These are phyloP conservation scores for Aspergillus sp. DNA, from an alignment of 2,329 filamentous ascomycete species.

Conservation along the genomic window DNA sequence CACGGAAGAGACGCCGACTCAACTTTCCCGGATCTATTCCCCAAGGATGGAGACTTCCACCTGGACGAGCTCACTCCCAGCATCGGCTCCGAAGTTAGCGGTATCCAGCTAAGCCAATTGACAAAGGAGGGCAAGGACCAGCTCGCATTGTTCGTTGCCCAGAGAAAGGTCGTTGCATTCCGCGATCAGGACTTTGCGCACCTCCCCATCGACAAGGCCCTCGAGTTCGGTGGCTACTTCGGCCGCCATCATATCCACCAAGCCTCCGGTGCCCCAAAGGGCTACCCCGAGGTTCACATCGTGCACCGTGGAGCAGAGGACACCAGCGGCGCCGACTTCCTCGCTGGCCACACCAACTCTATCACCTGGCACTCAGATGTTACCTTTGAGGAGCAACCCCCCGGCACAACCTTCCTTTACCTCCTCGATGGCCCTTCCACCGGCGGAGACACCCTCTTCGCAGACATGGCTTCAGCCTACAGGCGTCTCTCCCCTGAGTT, in stretches of 20 bases:
- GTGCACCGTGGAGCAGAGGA: constrained; percentile 72
- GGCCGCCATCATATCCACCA: constrained; percentile 81
- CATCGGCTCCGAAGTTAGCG: constrained; percentile 70
- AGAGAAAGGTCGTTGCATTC: constrained; percentile 72
- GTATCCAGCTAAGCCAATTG: constrained; percentile 70
- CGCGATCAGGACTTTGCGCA: constrained; percentile 71
- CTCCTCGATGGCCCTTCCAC: constrained; percentile 76
- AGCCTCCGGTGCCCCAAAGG: constrained; percentile 71
- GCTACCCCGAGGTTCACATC: constrained; percentile 72
- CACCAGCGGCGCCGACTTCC: constrained; percentile 60
- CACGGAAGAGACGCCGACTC: constrained; percentile 74
- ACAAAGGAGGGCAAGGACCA: constrained; percentile 71
- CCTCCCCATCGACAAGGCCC: constrained; percentile 67
- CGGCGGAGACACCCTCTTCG: constrained; percentile 84
- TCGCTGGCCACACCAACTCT: constrained; percentile 70
- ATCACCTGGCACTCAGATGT: constrained; percentile 90
- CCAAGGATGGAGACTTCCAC: constrained; percentile 36
- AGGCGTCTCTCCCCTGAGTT: constrained; percentile 76
- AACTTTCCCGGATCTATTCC: constrained; percentile 67
- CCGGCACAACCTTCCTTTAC: constrained; percentile 86
- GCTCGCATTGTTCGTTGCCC: constrained; percentile 56
- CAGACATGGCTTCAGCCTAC: constrained; percentile 77
- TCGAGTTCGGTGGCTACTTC: constrained; percentile 72
- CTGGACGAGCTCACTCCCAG: constrained; percentile 67
- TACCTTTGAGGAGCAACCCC: constrained; percentile 83